phyloP scores from a whole-genome alignment of 352 stramenopile genomes.

The Globisporangium nunn region DNA sequence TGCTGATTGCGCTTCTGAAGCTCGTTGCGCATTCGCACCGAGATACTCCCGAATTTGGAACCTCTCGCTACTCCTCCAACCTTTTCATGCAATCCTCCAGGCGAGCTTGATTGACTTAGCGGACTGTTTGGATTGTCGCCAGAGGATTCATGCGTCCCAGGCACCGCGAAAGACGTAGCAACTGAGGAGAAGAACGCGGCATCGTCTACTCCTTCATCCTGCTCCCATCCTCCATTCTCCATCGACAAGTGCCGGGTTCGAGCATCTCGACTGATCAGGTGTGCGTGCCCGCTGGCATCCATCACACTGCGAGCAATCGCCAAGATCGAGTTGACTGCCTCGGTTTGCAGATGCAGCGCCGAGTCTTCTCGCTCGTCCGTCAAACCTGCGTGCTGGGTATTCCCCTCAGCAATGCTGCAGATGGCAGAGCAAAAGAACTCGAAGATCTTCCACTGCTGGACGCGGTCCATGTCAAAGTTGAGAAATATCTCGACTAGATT shows the following conservation, averaged over 20 bases:
- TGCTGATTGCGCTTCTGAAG: constrained; percentile 81
- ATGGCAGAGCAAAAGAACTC: constrained; percentile 73
- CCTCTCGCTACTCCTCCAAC: neutral
- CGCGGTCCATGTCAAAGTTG: constrained; percentile 83
- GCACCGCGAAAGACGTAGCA: neutral
- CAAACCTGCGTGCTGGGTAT: constrained; percentile 10
- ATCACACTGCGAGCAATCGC: constrained; percentile 80
- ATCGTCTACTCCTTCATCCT: constrained; percentile 48
- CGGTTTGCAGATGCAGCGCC: constrained; percentile 36
- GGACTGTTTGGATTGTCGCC: neutral
- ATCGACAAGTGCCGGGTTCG: constrained; percentile 75
- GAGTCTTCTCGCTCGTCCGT: constrained; percentile 34
- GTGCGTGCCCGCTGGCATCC: constrained; percentile 78
- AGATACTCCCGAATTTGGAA: constrained; percentile 48
- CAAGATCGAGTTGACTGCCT: constrained; percentile 67
- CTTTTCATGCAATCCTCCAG: neutral
- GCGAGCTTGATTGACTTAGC: constrained; percentile 5
- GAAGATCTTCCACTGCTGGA: constrained; percentile 88
- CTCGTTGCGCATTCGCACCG: constrained; percentile 75
- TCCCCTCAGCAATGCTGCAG: constrained; percentile 68
- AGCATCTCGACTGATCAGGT: constrained; percentile 79
- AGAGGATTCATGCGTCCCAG: neutral
- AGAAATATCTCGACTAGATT: constrained; percentile 87
- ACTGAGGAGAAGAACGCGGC: neutral
- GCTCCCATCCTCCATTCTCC: constrained; percentile 78